A percentile compares a stretch with the other conserved stretches of the same genome.
phyloP scores from a whole-genome alignment of 1,284 basidiomycete genomes.

The Apiotrichum gamsii region DNA sequence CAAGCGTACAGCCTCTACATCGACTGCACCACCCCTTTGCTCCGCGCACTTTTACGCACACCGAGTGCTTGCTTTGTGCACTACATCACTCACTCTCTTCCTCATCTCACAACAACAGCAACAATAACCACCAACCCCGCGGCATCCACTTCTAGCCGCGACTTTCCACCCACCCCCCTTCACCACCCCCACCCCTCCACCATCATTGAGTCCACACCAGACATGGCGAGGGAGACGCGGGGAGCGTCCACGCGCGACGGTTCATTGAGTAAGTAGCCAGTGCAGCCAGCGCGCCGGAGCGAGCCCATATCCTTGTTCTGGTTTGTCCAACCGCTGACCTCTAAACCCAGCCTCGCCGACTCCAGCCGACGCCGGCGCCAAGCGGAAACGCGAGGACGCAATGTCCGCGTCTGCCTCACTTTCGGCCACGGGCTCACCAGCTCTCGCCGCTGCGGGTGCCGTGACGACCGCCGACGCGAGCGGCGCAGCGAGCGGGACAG shows the following conservation, averaged over 20 bases:
- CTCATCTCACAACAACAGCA: neutral
- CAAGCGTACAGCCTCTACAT: too few species aligned
- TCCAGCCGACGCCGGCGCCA: slow-evolving; percentile 9
- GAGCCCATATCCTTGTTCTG: too few species aligned
- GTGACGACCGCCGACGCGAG: slow-evolving; percentile 2
- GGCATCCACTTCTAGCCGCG: neutral
- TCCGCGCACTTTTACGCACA: too few species aligned
- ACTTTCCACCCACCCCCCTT: neutral
- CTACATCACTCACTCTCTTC: too few species aligned
- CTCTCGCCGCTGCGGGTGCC: too few species aligned
- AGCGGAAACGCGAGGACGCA: slow-evolving; percentile 26
- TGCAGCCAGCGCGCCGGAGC: neutral
- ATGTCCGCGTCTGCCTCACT: too few species aligned
- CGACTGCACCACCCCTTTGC: too few species aligned
- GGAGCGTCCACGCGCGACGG: neutral
- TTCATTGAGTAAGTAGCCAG: neutral
- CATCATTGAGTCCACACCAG: neutral
- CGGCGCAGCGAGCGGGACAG: slow-evolving; percentile 1
- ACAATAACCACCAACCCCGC: neutral
- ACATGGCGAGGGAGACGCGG: slow-evolving; percentile 18
- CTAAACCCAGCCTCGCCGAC: neutral
- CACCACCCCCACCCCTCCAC: neutral
- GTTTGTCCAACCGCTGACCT: too few species aligned
- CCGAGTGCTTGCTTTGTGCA: too few species aligned
- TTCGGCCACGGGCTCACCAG: too few species aligned